phyloP scores from a whole-genome alignment of 257 asterid species.

The Solanum stenotomum region DNA sequence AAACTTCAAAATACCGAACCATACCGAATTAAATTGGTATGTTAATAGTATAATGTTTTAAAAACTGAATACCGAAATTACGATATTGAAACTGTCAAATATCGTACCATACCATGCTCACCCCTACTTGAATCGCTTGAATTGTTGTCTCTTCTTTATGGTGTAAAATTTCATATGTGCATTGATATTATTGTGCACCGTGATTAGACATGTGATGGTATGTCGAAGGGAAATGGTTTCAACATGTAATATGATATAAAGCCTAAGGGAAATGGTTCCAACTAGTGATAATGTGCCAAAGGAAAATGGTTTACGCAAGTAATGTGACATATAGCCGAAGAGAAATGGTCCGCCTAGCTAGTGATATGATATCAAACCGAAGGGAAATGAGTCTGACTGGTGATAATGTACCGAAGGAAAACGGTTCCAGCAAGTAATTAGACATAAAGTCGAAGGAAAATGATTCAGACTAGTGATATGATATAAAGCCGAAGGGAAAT shows the following conservation, averaged over 20 bases:
- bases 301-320: background rate
- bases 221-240: background rate
- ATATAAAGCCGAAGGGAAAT: too few species aligned
- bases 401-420: too few species aligned
- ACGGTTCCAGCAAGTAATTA: too few species aligned
- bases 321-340: background rate
- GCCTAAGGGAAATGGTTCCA: background rate
- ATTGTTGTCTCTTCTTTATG: too few species aligned
- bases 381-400: too few species aligned
- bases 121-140: background rate
- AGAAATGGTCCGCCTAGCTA: too few species aligned
- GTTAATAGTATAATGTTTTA: too few species aligned
- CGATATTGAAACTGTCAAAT: background rate
- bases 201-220: background rate
- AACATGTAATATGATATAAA: background rate
- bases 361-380: too few species aligned
- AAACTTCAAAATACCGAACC: too few species aligned
- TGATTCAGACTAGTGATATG: too few species aligned
- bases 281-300: background rate
- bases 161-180: background rate
- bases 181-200: background rate
- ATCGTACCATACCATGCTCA: background rate
- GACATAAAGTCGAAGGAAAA: too few species aligned
- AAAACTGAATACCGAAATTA: background rate
- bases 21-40: background rate